A percentile compares a stretch with the other conserved stretches of the same genome.
phyloP scores from a whole-genome alignment of 169 alveolate species.

The Cytauxzoon felis region DNA sequence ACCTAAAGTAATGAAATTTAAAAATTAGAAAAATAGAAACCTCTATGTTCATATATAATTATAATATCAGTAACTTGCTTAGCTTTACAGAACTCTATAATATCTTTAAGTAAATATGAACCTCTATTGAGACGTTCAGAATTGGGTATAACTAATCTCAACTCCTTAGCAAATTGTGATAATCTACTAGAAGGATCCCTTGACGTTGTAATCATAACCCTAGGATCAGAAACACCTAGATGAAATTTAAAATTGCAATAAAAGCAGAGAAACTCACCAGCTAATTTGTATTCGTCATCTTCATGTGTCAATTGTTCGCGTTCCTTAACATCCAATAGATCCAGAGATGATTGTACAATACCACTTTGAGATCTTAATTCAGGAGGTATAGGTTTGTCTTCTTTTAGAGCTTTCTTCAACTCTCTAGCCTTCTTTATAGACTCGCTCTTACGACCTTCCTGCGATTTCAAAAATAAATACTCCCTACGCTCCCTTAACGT shows the following conservation, averaged over 20 bases:
- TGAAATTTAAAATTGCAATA: slow-evolving; percentile 69
- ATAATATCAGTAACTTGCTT: slow-evolving; percentile 92
- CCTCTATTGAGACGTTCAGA: slow-evolving; percentile 95
- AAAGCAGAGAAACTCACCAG: slow-evolving; percentile 23
- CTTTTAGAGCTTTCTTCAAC: slow-evolving; percentile 53
- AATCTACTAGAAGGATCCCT: slow-evolving; percentile 93
- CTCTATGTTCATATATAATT: slow-evolving; percentile 79
- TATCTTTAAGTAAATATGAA: slow-evolving; percentile 90
- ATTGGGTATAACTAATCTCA: slow-evolving; percentile 92
- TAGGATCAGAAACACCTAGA: slow-evolving; percentile 89
- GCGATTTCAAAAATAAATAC: slow-evolving; percentile 56
- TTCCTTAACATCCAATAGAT: slow-evolving; percentile 44
- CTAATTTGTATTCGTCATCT: slow-evolving; percentile 63
- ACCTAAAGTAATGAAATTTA: slow-evolving; percentile 66
- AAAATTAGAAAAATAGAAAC: slow-evolving; percentile 61
- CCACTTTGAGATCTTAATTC: slow-evolving; percentile 59
- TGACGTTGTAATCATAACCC: slow-evolving; percentile 93
- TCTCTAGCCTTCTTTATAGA: slow-evolving; percentile 55
- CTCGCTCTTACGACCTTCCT: slow-evolving; percentile 28
- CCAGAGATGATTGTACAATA: slow-evolving; percentile 55
- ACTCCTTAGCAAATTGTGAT: slow-evolving; percentile 92
- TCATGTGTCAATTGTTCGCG: slow-evolving; percentile 56
- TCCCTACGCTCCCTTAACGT: slow-evolving; percentile 61
- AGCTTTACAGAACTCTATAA: slow-evolving; percentile 88
- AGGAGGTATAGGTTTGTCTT: slow-evolving; percentile 57